Evolutionary conservation across 208 protist species (phyloP).

Genomic region (Giardia duodenalis): DNA sequence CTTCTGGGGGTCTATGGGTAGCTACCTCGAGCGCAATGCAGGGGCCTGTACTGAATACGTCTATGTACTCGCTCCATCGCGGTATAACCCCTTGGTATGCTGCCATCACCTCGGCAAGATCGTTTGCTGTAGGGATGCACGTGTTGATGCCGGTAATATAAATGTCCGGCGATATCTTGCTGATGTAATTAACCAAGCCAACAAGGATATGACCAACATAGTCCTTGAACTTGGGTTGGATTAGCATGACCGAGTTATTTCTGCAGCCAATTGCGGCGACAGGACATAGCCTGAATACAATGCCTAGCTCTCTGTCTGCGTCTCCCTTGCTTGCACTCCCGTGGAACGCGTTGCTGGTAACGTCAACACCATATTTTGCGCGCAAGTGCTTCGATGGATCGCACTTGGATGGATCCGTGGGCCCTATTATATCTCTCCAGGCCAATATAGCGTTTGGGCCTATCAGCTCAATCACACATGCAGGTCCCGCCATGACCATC

Average conservation of each 20-base stretch:
- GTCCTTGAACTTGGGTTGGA: background rate
- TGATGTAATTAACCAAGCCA: background rate
- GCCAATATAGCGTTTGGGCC: background rate
- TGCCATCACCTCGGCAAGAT: constrained; percentile 1
- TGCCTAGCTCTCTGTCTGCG: background rate
- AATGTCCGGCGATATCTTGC: background rate
- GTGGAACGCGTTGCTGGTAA: background rate
- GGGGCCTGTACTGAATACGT: background rate
- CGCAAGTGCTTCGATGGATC: background rate
- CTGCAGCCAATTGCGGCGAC: background rate
- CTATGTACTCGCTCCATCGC: background rate
- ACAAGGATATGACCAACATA: background rate
- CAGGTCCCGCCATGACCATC: background rate
- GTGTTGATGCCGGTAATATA: background rate
- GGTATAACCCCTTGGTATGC: constrained; percentile 26
- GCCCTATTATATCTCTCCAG: constrained; percentile 20
- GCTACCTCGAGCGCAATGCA: constrained; percentile 17
- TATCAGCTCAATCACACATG: background rate
- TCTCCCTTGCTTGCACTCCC: background rate
- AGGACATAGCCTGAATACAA: background rate
- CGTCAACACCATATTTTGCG: background rate
- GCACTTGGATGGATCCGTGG: background rate
- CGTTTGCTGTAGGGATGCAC: background rate
- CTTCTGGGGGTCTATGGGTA: no score
- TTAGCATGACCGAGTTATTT: background rate